Base-by-base conservation (phyloP, 2,329 filamentous ascomycete species). In the Botrytis porri region DNA sequence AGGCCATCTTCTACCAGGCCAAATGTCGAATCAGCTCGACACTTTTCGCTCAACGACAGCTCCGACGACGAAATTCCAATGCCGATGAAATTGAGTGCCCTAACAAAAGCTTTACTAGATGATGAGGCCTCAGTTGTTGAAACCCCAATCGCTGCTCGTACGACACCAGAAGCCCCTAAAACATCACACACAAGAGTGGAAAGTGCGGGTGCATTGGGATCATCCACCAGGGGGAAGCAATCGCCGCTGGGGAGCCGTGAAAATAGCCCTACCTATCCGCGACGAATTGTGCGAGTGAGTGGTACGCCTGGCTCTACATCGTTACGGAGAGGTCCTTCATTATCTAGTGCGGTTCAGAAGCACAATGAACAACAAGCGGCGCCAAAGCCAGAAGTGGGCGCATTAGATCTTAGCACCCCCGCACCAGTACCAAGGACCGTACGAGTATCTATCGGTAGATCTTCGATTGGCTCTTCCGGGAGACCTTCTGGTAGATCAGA, bases 21-120 rank as follows among this genome's bases (percentile, higher is more conserved):
- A 22, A 76, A 78, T 32, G 64, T 74, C 6, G 70, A 75, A 18
- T 63, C 77, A 5, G 82, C 85, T 71, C 85, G 85, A 73, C 84
- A 85, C 65, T 86, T 83, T 76, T 83, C 84, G 1, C 81, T 90
- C 77, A 91, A 93, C 78, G 95, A 97, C 80, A 97, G 93, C 85
- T 97, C 95, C 37, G 95, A 98, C 83, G 95, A 98, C 79, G 95
- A 98, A 83, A 93, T 97, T 41, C 92, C 93, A 25, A 92, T 93
- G 77, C 94, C 94, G 2, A 79, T 96, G 89, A 97, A 96, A 84
- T 92, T 98, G 81, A 98, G 94, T 81, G 94, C 95, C 78, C 88
- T 96, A 77, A 97, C 95, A 66, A 95, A 96, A 80, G 95, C 94
- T 32, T 86, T 98, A 25, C 86, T 98, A 37, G 88, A 89, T 73